These are phyloP conservation scores for Paramecium pentaurelia DNA, from an alignment of 73 alveolate species.

Conservation along the genomic window DNA sequence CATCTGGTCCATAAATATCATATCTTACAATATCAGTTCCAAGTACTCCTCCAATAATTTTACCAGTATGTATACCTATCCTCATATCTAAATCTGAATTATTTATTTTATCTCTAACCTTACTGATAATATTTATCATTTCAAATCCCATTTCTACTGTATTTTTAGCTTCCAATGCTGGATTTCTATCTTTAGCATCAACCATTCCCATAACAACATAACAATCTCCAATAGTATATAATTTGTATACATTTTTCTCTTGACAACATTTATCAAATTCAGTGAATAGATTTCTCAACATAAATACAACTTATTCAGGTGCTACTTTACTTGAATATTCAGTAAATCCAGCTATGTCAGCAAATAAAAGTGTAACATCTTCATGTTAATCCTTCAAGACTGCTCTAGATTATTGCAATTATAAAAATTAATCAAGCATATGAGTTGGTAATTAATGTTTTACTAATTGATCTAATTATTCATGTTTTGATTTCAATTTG, in stretches of 20 bases:
- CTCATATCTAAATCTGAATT: slow-evolving; percentile 55
- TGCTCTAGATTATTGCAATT: not conserved
- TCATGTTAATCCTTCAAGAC: slow-evolving; percentile 41
- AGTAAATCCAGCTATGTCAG: slow-evolving; percentile 63
- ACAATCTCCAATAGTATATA: slow-evolving; percentile 61
- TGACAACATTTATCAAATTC: slow-evolving; percentile 52
- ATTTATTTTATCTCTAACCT: slow-evolving; percentile 55
- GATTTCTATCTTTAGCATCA: slow-evolving; percentile 52
- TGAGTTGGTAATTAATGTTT: slow-evolving; percentile 38
- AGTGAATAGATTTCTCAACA: slow-evolving; percentile 52
- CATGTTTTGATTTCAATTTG: not conserved
- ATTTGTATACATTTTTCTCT: slow-evolving; percentile 36
- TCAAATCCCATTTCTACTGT: slow-evolving; percentile 53
- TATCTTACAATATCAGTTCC: slow-evolving; percentile 64
- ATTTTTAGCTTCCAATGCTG: slow-evolving; percentile 58
- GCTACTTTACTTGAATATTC: slow-evolving; percentile 50
- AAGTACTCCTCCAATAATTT: slow-evolving; percentile 57
- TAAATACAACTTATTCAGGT: slow-evolving; percentile 57
- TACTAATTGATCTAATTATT: not conserved
- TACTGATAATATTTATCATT: slow-evolving; percentile 44
- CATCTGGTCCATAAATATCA: slow-evolving; percentile 64
- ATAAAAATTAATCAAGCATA: slow-evolving; percentile 10
- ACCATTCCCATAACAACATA: slow-evolving; percentile 63
- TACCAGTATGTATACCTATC: slow-evolving; percentile 59
- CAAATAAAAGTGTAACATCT: slow-evolving; percentile 52